Percentiles rank a stretch among this genome's conserved stretches.
Conservation (phyloP, 2,329 filamentous ascomycete species). For the Phaeophleospora eucalypticola region DNA sequence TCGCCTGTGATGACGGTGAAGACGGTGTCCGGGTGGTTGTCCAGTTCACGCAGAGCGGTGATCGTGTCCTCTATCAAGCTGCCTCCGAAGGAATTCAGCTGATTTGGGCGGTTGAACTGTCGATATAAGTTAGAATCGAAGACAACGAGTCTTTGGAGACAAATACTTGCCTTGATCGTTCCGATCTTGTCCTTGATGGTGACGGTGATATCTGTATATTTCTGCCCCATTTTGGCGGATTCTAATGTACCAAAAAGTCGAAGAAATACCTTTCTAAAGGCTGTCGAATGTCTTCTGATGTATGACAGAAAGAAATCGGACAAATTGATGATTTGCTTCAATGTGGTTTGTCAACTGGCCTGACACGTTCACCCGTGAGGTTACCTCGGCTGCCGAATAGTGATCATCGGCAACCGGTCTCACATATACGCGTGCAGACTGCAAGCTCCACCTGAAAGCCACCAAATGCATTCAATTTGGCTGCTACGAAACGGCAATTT, state of each 20-base stretch:
- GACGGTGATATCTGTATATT: constrained; percentile 25
- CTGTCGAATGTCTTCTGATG: background rate
- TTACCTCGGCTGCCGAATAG: background rate
- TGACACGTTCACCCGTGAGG: background rate
- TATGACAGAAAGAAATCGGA: background rate
- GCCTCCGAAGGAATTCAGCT: constrained; percentile 27
- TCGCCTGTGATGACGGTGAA: constrained; percentile 30
- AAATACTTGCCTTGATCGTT: constrained; percentile 22
- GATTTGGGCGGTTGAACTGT: constrained; percentile 28
- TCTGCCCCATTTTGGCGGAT: constrained; percentile 6
- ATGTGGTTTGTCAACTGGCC: background rate
- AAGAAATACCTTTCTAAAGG: no score
- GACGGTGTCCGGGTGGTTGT: constrained; percentile 25
- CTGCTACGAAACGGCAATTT: no score
- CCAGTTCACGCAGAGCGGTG: constrained; percentile 24
- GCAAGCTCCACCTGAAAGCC: no score
- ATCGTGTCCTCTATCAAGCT: constrained; percentile 24
- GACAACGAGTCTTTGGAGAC: background rate
- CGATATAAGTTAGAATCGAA: background rate
- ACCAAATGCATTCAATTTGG: no score
- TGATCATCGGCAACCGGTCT: no score
- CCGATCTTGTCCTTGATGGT: constrained; percentile 23
- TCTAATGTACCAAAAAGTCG: background rate
- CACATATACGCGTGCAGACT: no score
- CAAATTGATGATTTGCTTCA: background rate